Evolutionary conservation across 2,329 filamentous ascomycete species (phyloP).

Genomic region (Rasamsonia emersonii): DNA sequence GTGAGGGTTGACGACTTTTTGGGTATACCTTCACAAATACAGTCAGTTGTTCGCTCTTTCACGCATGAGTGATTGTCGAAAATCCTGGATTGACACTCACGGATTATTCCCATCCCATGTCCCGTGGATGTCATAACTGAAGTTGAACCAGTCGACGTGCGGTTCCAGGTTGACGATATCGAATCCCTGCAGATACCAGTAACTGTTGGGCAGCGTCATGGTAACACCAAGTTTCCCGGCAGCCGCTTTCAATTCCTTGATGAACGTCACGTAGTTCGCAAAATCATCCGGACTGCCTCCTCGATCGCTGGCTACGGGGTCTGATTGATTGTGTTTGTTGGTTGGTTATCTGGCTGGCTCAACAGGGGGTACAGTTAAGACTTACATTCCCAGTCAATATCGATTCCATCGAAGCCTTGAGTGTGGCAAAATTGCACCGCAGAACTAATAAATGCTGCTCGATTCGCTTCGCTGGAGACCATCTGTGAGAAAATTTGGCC

Average conservation of each 20-base stretch:
- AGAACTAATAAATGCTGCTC: constrained; percentile 25
- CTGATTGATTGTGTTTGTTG: too few relatives aligned
- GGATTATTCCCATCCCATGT: constrained; percentile 1
- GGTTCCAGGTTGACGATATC: constrained; percentile 9
- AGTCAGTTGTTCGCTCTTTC: neutral
- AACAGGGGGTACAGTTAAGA: too few relatives aligned
- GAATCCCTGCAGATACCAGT: constrained; percentile 17
- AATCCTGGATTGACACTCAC: neutral
- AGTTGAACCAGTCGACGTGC: constrained; percentile 5
- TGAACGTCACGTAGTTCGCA: constrained; percentile 4
- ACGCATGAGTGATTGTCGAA: neutral
- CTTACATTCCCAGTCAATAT: constrained; percentile 17
- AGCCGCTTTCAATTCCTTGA: constrained; percentile 3
- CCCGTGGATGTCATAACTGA: constrained; percentile 18
- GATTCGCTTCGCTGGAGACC: constrained; percentile 8
- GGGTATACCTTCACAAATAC: too few relatives aligned
- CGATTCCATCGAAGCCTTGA: constrained; percentile 15
- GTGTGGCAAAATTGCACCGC: constrained; percentile 7
- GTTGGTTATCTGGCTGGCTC: too few relatives aligned
- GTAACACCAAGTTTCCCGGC: constrained; percentile 3
- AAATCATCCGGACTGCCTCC: constrained; percentile 4
- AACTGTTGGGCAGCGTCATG: constrained; percentile 7
- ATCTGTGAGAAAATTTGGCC: constrained; percentile 9
- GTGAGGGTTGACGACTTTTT: constrained; percentile 14
- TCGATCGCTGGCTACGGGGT: neutral